Evolutionary conservation across 768 basidiomycete species (phyloP).

Genomic region (Sutorius australiensis): DNA sequence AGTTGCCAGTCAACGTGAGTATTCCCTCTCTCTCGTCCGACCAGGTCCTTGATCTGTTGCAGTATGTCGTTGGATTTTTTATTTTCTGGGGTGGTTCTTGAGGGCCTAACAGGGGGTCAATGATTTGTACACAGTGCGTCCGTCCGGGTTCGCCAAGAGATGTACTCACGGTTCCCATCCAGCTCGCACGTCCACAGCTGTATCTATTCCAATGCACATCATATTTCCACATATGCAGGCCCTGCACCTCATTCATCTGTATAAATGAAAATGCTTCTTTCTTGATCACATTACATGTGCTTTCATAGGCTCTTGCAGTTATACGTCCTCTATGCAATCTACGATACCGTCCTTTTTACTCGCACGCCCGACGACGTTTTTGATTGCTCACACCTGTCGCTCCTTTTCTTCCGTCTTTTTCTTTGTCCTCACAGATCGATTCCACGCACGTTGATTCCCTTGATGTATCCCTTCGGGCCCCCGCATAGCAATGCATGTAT

Average conservation of each 20-base stretch:
- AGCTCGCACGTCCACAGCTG: conserved; percentile 5
- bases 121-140: conserved; percentile 8
- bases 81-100: conserved; percentile 23
- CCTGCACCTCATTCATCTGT: conserved; percentile 16
- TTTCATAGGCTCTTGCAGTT: neutral
- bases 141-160: neutral
- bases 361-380: conserved; percentile 1
- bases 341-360: conserved; percentile 8
- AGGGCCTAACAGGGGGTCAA: conserved; percentile 20
- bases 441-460: conserved; percentile 14
- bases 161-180: conserved; percentile 4
- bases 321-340: conserved; percentile 14
- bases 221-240: conserved; percentile 20
- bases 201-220: conserved; percentile 21
- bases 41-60: neutral
- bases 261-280: conserved; percentile 12
- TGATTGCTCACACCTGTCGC: neutral
- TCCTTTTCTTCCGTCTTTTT: neutral
- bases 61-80: conserved; percentile 27
- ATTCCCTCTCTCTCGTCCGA: neutral
- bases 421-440: neutral
- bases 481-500: conserved; percentile 15
- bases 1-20: conserved; percentile 27
- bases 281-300: conserved; percentile 14
- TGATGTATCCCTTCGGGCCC: conserved; percentile 10